Base-by-base conservation (phyloP, 2,329 filamentous ascomycete genomes). In the Mycosphaerelloides madeirae region DNA sequence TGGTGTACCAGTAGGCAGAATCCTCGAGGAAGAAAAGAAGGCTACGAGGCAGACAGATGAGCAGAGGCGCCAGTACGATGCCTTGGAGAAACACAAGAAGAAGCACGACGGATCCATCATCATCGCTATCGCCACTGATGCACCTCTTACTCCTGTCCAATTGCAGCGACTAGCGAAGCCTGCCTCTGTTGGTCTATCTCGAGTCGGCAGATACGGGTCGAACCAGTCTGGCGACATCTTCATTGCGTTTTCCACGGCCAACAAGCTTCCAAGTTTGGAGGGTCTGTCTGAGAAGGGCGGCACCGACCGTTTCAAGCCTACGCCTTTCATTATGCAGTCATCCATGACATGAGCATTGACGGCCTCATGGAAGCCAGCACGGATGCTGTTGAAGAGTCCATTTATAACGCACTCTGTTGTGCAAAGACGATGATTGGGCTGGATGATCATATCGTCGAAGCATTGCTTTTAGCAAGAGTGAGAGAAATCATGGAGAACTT, bases 371-470 rank as follows among this genome's bases (percentile, higher is more conserved):
- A 42, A 14, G 39, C 39, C 6, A 15, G 19, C n/a, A 16, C 39
- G 8, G 39, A 42, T 28, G 39, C 20, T 8, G 28, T 19, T 5
- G 39, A 42, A 28, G 39, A 42, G 18, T 15, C 39, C 9, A 34
- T 42, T 6, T 42, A 42, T 20, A 42, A 42, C 34, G 39, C 29
- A 6, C 31, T 42, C 13, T 42, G 31, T 20, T 25, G 20, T 19
- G 39, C 39, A 12, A 31, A 42, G 39, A 42, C 39, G 19, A 42
- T 32, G 39, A 31, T 42, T 3, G 39, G 39, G 13, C 18, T 34
- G 29, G 31, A 42, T 22, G 39, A 18, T 11, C 39, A 29, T 15
- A 34, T 14, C 15, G 39, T 42, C 6, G 39, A 42, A 18, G 39
- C 39, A n/a, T 32, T 42, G 31, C 31, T 13, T n/a, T 29, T 42